Evolutionary conservation across 768 basidiomycete genomes (phyloP), one percentile per base, ranked within the genome.

Genomic region (Termitomyces sp.): DNA sequence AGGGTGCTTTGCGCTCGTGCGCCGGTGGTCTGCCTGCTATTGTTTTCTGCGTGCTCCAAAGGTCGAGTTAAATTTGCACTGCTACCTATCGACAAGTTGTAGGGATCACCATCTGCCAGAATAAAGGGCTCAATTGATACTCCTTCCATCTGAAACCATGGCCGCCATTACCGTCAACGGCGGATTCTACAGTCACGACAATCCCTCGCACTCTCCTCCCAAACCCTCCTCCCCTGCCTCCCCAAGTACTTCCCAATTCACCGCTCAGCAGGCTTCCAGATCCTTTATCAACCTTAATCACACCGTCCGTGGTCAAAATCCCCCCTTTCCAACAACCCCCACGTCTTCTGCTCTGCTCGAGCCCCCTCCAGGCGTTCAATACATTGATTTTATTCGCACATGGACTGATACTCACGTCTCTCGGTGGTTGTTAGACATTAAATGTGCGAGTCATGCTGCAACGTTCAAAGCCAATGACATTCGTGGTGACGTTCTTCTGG

Each of bases 381-480:
- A 85, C 66, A 57, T 78, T 0, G 87, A 89, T 40, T 86, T 82
- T 64, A 76, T 91, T 53, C 80, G 79, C 22, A 78, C 85, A n/a
- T 93, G 91, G 91, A 70, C 79, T 0, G 91, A 93, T 67, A 64
- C 65, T 4, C 86, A 89, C 64, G 86, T 92, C 56, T 80, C 86
- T 2, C 76, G 77, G 47, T 99, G 95, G 91, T 80, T 99, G 34
- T 65, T 79, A 0, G 85, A 92, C 18, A 86, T 90, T 65, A 89
- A 85, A 66, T 94, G 93, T 65, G 81, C 74, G 0, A 77, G 79
- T 39, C 88, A 88, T 67, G 83, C 87, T 10, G 71, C 78, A 8
- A 77, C 80, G 0, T 99, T 99, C 76, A 82, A 79, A 48, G 79
- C 81, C 4, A 91, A 96, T 74, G 96, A 99, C 68, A 96, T 99